A percentile compares a stretch with the other conserved stretches of the same genome.
Evolutionary conservation across 371 early-diverging fungal genomes (phyloP).

Genomic region (Mucor racemosus): DNA sequence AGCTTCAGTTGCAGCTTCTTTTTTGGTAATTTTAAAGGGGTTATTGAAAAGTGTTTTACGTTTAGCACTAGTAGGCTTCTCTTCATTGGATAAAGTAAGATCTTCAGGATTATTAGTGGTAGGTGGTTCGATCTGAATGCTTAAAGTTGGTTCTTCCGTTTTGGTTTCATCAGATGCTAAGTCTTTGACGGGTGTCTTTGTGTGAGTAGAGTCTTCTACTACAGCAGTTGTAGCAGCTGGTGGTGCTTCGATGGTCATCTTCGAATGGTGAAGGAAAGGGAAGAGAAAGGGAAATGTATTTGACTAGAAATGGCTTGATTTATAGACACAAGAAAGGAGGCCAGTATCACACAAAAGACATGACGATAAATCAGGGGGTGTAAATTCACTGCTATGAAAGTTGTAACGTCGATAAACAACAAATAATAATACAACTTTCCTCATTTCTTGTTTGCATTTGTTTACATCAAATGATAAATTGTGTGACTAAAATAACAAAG

Average conservation of each 20-base stretch:
- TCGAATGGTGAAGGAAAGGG: not conserved
- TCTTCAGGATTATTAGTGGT: constrained; percentile 5
- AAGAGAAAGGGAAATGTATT: not conserved
- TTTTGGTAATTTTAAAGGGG: not conserved
- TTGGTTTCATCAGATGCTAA: not conserved
- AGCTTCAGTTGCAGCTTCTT: not conserved
- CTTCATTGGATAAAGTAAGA: constrained; percentile 11
- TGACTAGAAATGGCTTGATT: not conserved
- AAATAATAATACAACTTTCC: constrained; percentile 1
- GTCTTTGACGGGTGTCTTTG: not conserved
- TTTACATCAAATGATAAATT: constrained; percentile 8
- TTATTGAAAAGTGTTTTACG: constrained; percentile 6
- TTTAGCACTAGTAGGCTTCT: constrained; percentile 5
- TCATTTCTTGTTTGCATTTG: constrained; percentile 10
- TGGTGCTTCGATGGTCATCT: constrained; percentile 11
- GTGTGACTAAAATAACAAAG: not conserved
- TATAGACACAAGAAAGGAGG: not conserved
- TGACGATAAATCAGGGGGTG: not conserved
- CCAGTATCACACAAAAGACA: not conserved
- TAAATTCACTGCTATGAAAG: not conserved
- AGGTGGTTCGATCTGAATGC: constrained; percentile 17
- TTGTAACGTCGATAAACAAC: constrained; percentile 4
- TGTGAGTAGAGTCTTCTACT: not conserved
- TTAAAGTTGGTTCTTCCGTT: constrained; percentile 9
- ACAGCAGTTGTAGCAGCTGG: constrained; percentile 6